Base-by-base conservation (phyloP, 441 rosid species). In the Geranium incanum region DNA sequence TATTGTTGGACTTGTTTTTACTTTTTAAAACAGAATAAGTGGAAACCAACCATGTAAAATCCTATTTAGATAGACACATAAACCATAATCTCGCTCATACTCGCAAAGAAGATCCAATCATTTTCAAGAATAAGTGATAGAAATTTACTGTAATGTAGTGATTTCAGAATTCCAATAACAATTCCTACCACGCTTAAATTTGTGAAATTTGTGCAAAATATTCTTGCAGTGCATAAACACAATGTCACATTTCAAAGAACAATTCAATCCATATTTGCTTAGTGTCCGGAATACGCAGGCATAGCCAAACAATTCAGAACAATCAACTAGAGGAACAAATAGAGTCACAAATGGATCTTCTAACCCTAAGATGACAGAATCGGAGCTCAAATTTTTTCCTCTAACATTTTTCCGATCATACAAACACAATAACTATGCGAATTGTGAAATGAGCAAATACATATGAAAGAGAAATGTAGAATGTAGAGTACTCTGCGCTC, bases 401-500 rank as follows among this genome's bases (percentile, higher is more conserved):
- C 33, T 28, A 28, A 59, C 33, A 28, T 28, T 28, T 28, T 28
- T 28, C 33, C 33, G 33, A 28, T 23, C 64, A 59, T 6, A 6
- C 64, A 59, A 59, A 59, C 64, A 19, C 23, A 18, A 7, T 1
- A 11, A 59, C 2, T 19, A 59, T 21, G 21, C 21, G 21, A 21
- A 21, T 21, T 3, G 75, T 70, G 37, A 6, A 45, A 15, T 6
- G 69, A 79, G 72, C 83, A 68, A 28, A 28, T 28, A 28, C 33
- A 28, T 28, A 28, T 28, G 33, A 28, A 28, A 28, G 33, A 28
- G 33, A 28, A 28, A 28, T 28, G 33, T 28, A 28, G 33, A 28
- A 28, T 28, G 33, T 28, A 28, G 33, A 28, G 33, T 86, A 91
- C 99, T 81, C 97, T 83, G 67, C 97, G 95, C 82, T 95, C 99